These are phyloP conservation scores for Sideroxylon spinosum DNA, from an alignment of 179 eudicot species.

Conservation along the genomic window DNA sequence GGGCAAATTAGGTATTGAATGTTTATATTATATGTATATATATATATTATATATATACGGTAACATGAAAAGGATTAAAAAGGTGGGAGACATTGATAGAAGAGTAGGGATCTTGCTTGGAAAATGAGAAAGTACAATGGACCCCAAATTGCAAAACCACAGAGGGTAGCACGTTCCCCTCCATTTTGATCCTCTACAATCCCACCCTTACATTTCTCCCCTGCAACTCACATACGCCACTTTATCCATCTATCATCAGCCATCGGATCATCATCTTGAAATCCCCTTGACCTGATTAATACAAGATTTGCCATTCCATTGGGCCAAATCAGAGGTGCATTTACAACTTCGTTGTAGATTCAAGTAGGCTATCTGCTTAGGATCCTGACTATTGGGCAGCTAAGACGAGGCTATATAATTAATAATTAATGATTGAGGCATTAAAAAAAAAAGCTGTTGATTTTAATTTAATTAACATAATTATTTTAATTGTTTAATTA, in stretches of 20 bases:
- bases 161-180: conserved; percentile 11
- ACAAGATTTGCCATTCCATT: no score
- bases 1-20: no score
- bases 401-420: conserved; percentile 17
- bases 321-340: no score
- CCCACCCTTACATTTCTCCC: neutral
- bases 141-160: conserved; percentile 9
- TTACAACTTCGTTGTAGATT: no score
- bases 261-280: no score
- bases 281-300: no score
- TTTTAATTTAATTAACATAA: neutral
- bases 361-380: neutral
- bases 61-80: neutral
- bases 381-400: conserved; percentile 22
- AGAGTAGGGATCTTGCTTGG: conserved; percentile 9
- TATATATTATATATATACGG: no score
- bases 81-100: conserved; percentile 2
- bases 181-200: conserved; percentile 11
- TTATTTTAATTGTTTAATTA: neutral
- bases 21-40: no score
- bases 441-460: neutral
- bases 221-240: neutral
- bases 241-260: no score
- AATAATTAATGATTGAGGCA: conserved; percentile 8
- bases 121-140: conserved; percentile 20